Evolutionary conservation across 2,329 filamentous ascomycete species (phyloP).

Genomic region (Xylariaceae sp.): DNA sequence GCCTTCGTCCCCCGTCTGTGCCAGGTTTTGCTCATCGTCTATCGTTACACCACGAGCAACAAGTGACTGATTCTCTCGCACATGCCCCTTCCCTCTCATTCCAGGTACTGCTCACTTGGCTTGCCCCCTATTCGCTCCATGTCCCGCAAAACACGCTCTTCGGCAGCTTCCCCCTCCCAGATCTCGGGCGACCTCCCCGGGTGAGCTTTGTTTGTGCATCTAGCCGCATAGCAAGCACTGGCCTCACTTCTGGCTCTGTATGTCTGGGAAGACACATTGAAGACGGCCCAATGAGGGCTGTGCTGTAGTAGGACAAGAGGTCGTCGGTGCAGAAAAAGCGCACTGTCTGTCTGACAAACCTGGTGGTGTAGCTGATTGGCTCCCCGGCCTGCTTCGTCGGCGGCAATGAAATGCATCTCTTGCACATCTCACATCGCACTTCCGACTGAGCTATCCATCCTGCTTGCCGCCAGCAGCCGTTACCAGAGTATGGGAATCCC

Average conservation of each 20-base stretch:
- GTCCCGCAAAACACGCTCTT: too few species aligned
- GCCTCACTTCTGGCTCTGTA: conserved; percentile 10
- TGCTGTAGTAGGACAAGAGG: conserved; percentile 23
- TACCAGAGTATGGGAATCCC: conserved; percentile 4
- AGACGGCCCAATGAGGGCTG: conserved; percentile 14
- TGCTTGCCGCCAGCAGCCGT: conserved; percentile 3
- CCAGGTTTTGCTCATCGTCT: too few species aligned
- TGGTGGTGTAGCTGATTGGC: conserved; percentile 9
- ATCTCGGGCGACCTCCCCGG: too few species aligned
- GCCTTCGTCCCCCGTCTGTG: too few species aligned
- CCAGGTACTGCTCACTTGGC: too few species aligned
- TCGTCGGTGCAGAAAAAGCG: conserved; percentile 13
- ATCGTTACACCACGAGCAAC: too few species aligned
- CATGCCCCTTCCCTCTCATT: too few species aligned
- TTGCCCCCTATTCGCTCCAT: too few species aligned
- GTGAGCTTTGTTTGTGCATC: too few species aligned
- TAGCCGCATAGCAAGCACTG: background rate
- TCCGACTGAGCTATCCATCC: conserved; percentile 8
- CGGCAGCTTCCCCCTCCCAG: too few species aligned
- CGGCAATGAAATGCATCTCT: conserved; percentile 10
- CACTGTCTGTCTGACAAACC: conserved; percentile 15
- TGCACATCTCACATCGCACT: conserved; percentile 14
- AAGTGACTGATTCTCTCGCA: too few species aligned
- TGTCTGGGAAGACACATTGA: conserved; percentile 14
- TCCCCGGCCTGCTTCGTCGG: conserved; percentile 13